These are phyloP conservation scores for Trichoderma sp. DNA, from an alignment of 2,329 filamentous ascomycete genomes.

Conservation along the genomic window DNA sequence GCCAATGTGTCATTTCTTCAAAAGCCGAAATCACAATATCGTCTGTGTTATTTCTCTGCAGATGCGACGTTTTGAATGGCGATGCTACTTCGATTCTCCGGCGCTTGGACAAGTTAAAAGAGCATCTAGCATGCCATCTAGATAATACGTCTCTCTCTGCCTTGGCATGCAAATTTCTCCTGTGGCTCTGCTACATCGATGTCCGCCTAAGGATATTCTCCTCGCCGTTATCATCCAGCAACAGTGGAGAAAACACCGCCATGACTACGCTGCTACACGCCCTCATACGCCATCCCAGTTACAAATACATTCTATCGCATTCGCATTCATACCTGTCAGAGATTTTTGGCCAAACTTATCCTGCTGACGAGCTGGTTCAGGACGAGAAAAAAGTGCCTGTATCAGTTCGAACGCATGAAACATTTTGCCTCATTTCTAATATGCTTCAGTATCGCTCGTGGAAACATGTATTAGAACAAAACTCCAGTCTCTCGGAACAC, in stretches of 20 bases:
- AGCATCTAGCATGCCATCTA: neutral
- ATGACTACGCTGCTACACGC: neutral
- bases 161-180: neutral
- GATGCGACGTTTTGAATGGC: neutral
- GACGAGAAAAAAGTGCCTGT: neutral
- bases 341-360: neutral
- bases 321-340: neutral
- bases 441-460: slow-evolving; percentile 12
- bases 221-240: neutral
- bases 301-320: neutral
- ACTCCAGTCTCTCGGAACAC: neutral
- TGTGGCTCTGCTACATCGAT: neutral
- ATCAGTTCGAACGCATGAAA: slow-evolving; percentile 5
- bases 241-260: neutral
- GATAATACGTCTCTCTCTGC: neutral
- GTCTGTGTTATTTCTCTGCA: neutral
- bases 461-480: neutral
- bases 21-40: neutral
- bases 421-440: slow-evolving; percentile 10
- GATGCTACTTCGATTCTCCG: neutral
- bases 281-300: neutral
- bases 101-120: neutral
- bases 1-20: neutral
- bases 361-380: neutral
- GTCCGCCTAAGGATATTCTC: neutral